Evolutionary conservation across 2,329 filamentous ascomycete species (phyloP).

Genomic region (Colletotrichum lentis): DNA sequence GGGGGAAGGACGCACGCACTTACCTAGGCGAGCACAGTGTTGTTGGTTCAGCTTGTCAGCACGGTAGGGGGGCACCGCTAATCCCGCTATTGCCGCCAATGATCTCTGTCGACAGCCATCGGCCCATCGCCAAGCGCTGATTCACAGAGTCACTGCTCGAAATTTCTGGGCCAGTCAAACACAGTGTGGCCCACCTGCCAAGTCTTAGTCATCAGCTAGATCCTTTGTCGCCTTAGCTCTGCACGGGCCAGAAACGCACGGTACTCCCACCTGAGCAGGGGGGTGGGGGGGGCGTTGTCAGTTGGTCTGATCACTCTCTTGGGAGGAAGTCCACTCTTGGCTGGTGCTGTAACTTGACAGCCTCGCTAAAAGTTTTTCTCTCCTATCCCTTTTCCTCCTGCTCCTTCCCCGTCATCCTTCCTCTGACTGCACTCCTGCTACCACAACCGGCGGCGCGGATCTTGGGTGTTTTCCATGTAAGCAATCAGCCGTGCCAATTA

Average conservation of each 20-base stretch:
- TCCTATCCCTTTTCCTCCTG: not conserved
- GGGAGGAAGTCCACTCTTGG: too few species aligned
- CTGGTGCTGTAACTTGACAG: conserved; percentile 10
- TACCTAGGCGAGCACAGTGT: not conserved
- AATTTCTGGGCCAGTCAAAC: conserved; percentile 13
- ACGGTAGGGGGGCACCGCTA: not conserved
- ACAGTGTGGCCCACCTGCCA: conserved; percentile 27
- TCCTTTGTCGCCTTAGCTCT: too few species aligned
- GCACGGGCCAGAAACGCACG: too few species aligned
- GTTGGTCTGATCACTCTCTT: too few species aligned
- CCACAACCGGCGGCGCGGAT: conserved; percentile 8
- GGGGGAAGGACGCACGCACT: conserved; percentile 7
- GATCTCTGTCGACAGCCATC: not conserved
- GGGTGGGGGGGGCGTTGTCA: too few species aligned
- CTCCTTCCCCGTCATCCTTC: not conserved
- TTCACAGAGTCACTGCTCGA: too few species aligned
- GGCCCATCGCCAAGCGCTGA: not conserved
- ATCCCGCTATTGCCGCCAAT: not conserved
- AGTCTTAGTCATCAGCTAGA: too few species aligned
- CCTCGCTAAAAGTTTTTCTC: conserved; percentile 12
- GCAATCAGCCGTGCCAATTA: not conserved
- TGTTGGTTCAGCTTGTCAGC: not conserved
- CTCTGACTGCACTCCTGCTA: not conserved
- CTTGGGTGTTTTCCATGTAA: not conserved
- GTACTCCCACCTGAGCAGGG: too few species aligned